Percentiles rank a stretch among this genome's conserved stretches.
Evolutionary conservation across 306 rosid species (phyloP).

Genomic region (Vachellia pachyceras): DNA sequence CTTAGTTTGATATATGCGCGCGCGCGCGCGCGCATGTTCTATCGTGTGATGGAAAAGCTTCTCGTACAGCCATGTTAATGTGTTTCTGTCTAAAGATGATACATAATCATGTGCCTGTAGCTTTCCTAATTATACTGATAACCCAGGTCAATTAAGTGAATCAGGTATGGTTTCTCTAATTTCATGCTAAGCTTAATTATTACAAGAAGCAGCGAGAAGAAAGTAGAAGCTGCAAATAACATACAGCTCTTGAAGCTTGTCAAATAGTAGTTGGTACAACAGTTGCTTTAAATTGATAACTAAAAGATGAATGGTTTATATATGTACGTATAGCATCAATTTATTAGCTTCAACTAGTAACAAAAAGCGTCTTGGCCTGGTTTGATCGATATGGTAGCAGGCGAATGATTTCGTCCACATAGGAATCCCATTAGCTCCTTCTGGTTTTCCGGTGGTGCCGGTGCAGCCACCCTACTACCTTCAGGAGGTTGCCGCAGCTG

Average conservation of each 20-base stretch:
- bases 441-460: background rate
- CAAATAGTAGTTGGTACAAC: background rate
- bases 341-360: background rate
- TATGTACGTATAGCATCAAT: background rate
- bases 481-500: background rate
- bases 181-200: background rate
- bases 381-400: background rate
- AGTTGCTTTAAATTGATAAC: background rate
- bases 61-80: background rate
- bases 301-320: background rate
- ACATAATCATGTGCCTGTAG: background rate
- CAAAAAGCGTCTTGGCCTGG: background rate
- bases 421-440: background rate
- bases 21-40: background rate
- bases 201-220: background rate
- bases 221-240: background rate
- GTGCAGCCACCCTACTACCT: background rate
- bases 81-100: background rate
- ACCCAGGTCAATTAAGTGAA: background rate
- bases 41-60: background rate
- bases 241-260: background rate
- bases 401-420: background rate
- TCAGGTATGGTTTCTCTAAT: background rate
- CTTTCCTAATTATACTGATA: background rate
- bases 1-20: background rate